A percentile compares a stretch with the other conserved stretches of the same genome.
phyloP scores from a whole-genome alignment of 2,329 filamentous ascomycete species.

The Colletotrichum tropicale region DNA sequence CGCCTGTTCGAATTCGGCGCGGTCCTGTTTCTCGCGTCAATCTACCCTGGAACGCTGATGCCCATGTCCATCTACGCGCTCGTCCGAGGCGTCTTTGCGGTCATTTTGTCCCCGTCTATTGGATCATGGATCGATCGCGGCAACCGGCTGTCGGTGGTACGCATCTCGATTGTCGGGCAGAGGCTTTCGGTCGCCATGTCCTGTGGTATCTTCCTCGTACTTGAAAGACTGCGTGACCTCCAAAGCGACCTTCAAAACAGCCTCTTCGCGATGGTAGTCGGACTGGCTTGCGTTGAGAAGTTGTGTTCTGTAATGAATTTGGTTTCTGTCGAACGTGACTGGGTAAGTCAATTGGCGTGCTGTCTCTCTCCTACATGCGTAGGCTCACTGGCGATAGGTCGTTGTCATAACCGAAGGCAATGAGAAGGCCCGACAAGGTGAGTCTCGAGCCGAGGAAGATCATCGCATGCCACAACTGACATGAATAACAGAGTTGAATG shows the following conservation, averaged over 20 bases:
- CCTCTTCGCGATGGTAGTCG: constrained; percentile 40
- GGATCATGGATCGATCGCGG: constrained; percentile 64
- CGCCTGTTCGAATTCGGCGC: constrained; percentile 68
- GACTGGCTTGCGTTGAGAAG: constrained; percentile 48
- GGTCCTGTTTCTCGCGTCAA: constrained; percentile 60
- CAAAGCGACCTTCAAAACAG: constrained; percentile 10
- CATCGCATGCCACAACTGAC: no score
- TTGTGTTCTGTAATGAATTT: background rate
- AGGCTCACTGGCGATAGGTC: constrained; percentile 28
- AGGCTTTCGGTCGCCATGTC: constrained; percentile 49
- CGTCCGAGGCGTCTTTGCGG: constrained; percentile 59
- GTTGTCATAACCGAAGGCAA: constrained; percentile 51
- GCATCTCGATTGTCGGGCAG: constrained; percentile 53
- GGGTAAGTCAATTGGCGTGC: background rate
- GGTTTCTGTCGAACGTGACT: background rate
- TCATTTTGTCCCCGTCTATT: constrained; percentile 62
- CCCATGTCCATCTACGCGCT: constrained; percentile 74
- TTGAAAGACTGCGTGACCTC: constrained; percentile 23
- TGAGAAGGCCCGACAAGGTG: constrained; percentile 29
- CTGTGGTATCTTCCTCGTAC: constrained; percentile 48
- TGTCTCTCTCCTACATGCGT: background rate
- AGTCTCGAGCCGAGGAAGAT: background rate
- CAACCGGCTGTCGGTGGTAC: constrained; percentile 54
- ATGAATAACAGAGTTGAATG: constrained; percentile 44
- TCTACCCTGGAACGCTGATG: constrained; percentile 64